Evolutionary conservation across 2,329 filamentous ascomycete species (phyloP).

Genomic region (Ascochyta pisi): DNA sequence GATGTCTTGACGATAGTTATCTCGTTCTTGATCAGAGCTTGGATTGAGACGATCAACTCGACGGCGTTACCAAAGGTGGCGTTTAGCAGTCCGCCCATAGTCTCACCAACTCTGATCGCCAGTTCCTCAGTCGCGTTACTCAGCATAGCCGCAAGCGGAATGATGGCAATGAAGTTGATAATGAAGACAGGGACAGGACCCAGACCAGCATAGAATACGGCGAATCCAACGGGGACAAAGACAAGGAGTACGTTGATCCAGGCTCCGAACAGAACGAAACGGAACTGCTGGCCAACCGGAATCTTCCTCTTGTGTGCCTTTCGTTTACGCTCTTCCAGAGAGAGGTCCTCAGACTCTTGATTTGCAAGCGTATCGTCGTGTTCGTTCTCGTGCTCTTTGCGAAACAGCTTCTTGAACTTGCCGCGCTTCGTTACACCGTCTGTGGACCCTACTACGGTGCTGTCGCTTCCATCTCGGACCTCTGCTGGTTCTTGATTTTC

Average conservation of each 20-base stretch:
- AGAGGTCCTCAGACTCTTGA: constrained; percentile 33
- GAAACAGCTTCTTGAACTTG: constrained; percentile 44
- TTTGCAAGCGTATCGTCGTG: constrained; percentile 25
- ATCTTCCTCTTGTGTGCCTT: constrained; percentile 44
- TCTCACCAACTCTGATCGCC: constrained; percentile 78
- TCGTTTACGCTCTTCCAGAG: constrained; percentile 42
- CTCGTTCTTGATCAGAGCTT: constrained; percentile 76
- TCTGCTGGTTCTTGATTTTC: constrained; percentile 16
- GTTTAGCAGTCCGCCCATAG: constrained; percentile 85
- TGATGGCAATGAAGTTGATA: constrained; percentile 92
- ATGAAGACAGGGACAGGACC: constrained; percentile 67
- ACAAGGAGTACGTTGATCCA: constrained; percentile 87
- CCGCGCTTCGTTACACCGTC: constrained; percentile 30
- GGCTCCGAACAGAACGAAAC: constrained; percentile 77
- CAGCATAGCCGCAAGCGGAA: constrained; percentile 85
- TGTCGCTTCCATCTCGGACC: constrained; percentile 32
- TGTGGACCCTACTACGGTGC: constrained; percentile 28
- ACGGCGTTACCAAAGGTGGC: constrained; percentile 92
- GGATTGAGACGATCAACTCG: constrained; percentile 86
- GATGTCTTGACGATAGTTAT: constrained; percentile 91
- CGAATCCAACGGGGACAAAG: constrained; percentile 78
- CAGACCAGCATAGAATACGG: constrained; percentile 66
- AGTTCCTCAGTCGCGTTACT: constrained; percentile 92
- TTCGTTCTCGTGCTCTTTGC: constrained; percentile 32
- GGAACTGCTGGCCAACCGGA: constrained; percentile 62